Evolutionary conservation across 2,329 filamentous ascomycete species (phyloP), one percentile per base, ranked within the genome.

Genomic region (Pezicula radicicola): DNA sequence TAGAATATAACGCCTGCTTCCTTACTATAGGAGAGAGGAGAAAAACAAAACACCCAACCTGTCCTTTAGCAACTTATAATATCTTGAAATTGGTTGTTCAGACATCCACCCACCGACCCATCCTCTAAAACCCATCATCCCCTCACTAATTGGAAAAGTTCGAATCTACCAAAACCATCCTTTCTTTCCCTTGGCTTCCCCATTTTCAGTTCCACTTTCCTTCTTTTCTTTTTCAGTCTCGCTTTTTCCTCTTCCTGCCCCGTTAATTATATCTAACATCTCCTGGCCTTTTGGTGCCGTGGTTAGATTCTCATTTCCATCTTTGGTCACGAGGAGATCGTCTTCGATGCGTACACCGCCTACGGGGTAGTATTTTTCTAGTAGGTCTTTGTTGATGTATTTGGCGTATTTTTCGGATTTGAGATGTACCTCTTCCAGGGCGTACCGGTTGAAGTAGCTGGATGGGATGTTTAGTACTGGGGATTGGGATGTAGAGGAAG

Each of bases 321-420:
- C 75, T 55, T 87, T 77, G 1, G 88, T 94, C 45, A 97, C 84
- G 19, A 94, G 75, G 37, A 97, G 80, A 67, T 93, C 89, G 65
- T 97, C 91, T 72, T 99, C 94, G 55, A 97, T 95, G 44, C 94
- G 81, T 25, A 96, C 91, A 33, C 94, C 94, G 15, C 93, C 94
- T 1, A 97, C 86, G 25, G 72, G 74, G 75, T 89, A 93, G 68
- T 88, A 93, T 56, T 73, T 74, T 54, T 85, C 82, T 46, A 94
- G 70, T 5, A 86, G 78, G 5, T 76, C 74, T 58, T 74, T 72
- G 68, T 92, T 79, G 63, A 94, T 85, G 61, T 81, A 88, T 53
- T 77, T 75, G 37, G 76, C 74, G 65, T 87, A 83, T 51, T 74
- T 71, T 2, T 28, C 76, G 71, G 53, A 81, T 76, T 48, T 75